Base-by-base conservation (phyloP, 177 flowering plant genomes). In the Vitis hybrid region DNA sequence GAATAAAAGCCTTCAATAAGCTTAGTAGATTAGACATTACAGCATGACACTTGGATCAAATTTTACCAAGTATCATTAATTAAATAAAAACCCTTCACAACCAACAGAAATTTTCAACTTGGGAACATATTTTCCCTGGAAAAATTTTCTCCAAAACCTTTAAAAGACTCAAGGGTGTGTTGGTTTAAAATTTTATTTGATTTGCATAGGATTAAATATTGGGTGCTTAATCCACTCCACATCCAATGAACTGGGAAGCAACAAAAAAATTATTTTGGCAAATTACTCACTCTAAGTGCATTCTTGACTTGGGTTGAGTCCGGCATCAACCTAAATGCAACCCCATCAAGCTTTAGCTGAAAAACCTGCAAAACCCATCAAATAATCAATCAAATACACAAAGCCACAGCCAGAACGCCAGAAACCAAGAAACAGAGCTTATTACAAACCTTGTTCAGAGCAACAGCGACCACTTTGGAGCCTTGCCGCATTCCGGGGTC, bases 261-360 rank as follows among this genome's bases (percentile, higher is more conserved):
- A 39, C 0, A 20, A 14, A 13, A 5, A 1, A 26, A 55, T 2
- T 2, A 16, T 1, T 6, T 11, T 3, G 50, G 45, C 33, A 65
- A 31, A 59, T 11, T 48, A 75, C 85, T 79, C 59, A 93, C 99
- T 85, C 72, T 70, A 45, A 93, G 69, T 2, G 99, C 99, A 81
- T 93, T 78, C 70, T 68, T 81, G 68, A 95, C 72, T 77, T 95
- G 91, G 63, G 87, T 68, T 6, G 83, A 62, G 66, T 95, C 98
- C 2, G 98, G 99, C 68, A 95, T 85, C 77, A 95, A 79, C 82
- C 97, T 84, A 76, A 95, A 93, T 11, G 97, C 84, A 67, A 91
- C 93, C 5, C 97, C 97, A 74, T 89, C 80, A 70, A 85, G 76
- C 79, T 89, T 86, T 4, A 91, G 86, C 80, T 93, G 92, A 70